Evolutionary conservation across 148 eudicot genomes (phyloP).

Genomic region (Camellia sinensis): DNA sequence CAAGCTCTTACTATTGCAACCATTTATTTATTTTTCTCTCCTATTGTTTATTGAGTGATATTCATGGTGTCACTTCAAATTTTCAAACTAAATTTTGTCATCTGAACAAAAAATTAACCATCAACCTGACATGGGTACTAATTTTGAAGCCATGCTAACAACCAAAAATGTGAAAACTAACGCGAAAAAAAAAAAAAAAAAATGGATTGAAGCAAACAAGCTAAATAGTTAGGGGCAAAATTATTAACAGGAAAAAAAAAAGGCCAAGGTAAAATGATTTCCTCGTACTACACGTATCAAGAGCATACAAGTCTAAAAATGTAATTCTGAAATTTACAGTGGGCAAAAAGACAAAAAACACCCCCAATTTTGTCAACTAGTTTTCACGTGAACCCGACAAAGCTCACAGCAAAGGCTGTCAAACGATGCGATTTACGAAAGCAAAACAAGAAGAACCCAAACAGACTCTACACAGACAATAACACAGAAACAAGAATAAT

Average conservation of each 20-base stretch:
- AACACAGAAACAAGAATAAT: neutral
- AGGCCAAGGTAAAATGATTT: neutral
- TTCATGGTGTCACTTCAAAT: no score
- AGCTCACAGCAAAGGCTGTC: neutral
- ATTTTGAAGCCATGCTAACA: no score
- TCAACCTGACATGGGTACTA: no score
- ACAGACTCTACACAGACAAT: neutral
- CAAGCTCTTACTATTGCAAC: no score
- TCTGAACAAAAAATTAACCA: no score
- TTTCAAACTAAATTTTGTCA: no score
- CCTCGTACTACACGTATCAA: neutral
- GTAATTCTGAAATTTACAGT: constrained; percentile 14
- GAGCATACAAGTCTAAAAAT: neutral
- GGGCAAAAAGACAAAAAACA: constrained; percentile 13
- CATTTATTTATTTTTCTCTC: no score
- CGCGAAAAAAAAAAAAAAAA: no score
- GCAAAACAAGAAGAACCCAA: neutral
- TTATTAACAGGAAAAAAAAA: neutral
- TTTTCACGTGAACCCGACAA: constrained; percentile 18
- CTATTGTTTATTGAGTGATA: no score
- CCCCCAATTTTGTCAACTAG: constrained; percentile 13
- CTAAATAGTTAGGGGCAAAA: neutral
- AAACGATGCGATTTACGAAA: neutral
- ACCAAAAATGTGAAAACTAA: no score
- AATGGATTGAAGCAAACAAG: no score